Conservation (phyloP, 179 eudicot genomes). For the Nepenthes alata region DNA sequence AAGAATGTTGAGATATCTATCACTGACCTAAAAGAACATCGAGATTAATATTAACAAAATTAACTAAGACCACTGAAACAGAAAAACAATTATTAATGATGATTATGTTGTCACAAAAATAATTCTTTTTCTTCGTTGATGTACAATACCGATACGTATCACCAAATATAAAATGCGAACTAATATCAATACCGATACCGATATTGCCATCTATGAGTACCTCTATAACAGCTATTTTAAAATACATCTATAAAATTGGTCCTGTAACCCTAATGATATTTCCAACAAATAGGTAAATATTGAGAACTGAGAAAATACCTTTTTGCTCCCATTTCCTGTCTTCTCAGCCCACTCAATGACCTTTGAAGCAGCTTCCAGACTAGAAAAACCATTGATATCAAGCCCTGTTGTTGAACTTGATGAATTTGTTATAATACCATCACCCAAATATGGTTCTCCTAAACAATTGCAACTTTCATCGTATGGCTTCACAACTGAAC, state of each 20-base stretch:
- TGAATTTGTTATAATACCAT: conserved; percentile 63
- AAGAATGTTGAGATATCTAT: too few species aligned
- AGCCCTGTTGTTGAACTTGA: conserved; percentile 61
- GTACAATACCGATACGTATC: too few species aligned
- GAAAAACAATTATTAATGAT: too few species aligned
- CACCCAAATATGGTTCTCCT: conserved; percentile 52
- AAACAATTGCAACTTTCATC: conserved; percentile 26
- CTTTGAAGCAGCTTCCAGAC: conserved; percentile 59
- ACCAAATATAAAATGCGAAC: too few species aligned
- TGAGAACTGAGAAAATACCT: conserved; percentile 30
- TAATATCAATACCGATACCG: too few species aligned
- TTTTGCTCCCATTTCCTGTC: conserved; percentile 67
- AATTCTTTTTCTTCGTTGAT: too few species aligned
- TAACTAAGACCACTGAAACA: too few species aligned
- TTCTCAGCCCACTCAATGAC: conserved; percentile 76
- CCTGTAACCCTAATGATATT: not conserved
- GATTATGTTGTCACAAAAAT: too few species aligned
- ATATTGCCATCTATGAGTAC: too few species aligned
- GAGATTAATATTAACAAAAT: too few species aligned
- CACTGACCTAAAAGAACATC: too few species aligned
- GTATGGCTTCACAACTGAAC: conserved; percentile 59
- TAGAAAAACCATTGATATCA: conserved; percentile 66
- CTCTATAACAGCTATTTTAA: too few species aligned
- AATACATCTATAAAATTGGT: not conserved
- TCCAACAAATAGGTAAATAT: not conserved